These are phyloP conservation scores for Ogataea nitratoaversa DNA, from an alignment of 805 yeast genomes.

Conservation along the genomic window DNA sequence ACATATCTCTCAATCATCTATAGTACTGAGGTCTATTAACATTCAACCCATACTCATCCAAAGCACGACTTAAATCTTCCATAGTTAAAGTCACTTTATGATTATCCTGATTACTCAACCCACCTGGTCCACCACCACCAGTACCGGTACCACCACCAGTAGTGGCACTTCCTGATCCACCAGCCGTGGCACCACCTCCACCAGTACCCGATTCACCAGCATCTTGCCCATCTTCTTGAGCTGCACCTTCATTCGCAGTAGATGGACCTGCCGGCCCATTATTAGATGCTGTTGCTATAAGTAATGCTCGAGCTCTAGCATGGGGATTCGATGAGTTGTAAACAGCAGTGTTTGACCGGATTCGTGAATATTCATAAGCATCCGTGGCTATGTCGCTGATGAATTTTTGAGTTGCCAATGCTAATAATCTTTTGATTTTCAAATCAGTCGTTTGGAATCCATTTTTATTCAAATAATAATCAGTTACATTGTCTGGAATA, in stretches of 20 bases:
- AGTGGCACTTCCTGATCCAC: slow-evolving; percentile 3
- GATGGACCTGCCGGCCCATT: too few relatives aligned
- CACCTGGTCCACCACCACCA: slow-evolving; percentile 7
- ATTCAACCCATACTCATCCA: slow-evolving; percentile 80
- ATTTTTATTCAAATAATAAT: slow-evolving; percentile 73
- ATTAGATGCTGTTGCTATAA: slow-evolving; percentile 49
- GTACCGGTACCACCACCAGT: slow-evolving; percentile 3
- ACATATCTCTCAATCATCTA: too few relatives aligned
- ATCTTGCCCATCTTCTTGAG: neutral
- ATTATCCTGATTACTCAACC: slow-evolving; percentile 21
- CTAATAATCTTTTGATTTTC: slow-evolving; percentile 76
- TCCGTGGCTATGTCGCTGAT: slow-evolving; percentile 92
- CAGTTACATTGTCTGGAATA: slow-evolving; percentile 95
- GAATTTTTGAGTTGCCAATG: slow-evolving; percentile 94
- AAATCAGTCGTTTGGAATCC: slow-evolving; percentile 81
- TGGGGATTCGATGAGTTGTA: slow-evolving; percentile 83
- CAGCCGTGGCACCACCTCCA: slow-evolving; percentile 20
- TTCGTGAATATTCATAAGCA: slow-evolving; percentile 92
- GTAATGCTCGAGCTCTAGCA: slow-evolving; percentile 72
- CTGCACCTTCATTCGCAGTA: slow-evolving; percentile 20
- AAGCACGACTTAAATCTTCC: slow-evolving; percentile 89
- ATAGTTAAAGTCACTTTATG: slow-evolving; percentile 80
- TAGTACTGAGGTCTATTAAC: slow-evolving; percentile 91
- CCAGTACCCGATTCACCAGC: slow-evolving; percentile 13
- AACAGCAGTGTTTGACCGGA: slow-evolving; percentile 85